These are phyloP conservation scores for Fraxinus greggii DNA, from an alignment of 305 asterid species.

Conservation along the genomic window DNA sequence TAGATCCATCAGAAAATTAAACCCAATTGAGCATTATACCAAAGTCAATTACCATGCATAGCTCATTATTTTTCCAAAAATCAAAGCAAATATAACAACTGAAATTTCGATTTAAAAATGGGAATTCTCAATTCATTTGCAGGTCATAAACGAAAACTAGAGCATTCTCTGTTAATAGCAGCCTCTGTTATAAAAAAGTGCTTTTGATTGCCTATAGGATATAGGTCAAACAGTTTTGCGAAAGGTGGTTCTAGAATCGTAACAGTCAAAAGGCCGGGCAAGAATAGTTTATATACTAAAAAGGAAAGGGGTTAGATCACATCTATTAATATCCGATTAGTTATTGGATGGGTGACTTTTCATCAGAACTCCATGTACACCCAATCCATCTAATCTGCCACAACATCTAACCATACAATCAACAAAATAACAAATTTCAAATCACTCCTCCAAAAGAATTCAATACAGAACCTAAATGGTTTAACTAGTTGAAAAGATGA, in stretches of 20 bases:
- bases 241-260: not conserved
- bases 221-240: not conserved
- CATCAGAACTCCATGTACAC: not conserved
- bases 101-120: not conserved
- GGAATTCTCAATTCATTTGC: not conserved
- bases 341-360: not conserved
- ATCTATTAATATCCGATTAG: not conserved
- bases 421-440: not conserved
- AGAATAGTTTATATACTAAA: not conserved
- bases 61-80: not conserved
- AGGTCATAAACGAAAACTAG: not conserved
- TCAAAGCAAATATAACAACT: not conserved
- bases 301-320: not conserved
- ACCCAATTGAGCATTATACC: not conserved
- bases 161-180: not conserved
- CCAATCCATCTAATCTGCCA: not conserved
- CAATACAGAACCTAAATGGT: not conserved
- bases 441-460: not conserved
- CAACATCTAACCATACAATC: not conserved
- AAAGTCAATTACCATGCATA: not conserved
- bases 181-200: not conserved
- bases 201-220: not conserved
- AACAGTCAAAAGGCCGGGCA: not conserved
- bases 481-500: not conserved
- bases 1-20: not conserved